Evolutionary conservation across 2,329 filamentous ascomycete genomes (phyloP).

Genomic region (Colletotrichum tropicicola): DNA sequence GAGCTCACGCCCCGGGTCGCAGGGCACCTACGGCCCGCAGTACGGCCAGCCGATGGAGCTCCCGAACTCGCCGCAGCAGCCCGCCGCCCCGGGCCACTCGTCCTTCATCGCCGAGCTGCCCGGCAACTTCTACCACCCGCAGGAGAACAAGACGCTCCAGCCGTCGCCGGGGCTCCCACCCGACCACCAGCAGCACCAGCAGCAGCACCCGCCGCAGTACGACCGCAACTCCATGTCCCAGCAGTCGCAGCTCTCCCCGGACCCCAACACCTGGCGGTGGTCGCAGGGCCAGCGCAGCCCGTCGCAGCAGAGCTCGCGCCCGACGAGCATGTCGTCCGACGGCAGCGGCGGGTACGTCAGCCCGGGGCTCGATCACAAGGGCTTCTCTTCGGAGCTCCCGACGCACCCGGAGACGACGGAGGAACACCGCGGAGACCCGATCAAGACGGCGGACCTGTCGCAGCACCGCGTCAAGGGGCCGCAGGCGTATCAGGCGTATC

Average conservation of each 20-base stretch:
- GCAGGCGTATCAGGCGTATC: slow-evolving; percentile 32
- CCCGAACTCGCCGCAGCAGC: slow-evolving; percentile 27
- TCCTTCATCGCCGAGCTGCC: slow-evolving; percentile 51
- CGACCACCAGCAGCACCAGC: neutral
- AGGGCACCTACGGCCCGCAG: slow-evolving; percentile 16
- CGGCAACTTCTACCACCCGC: slow-evolving; percentile 57
- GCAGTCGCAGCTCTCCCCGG: slow-evolving; percentile 33
- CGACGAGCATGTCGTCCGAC: slow-evolving; percentile 44
- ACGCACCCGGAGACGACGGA: slow-evolving; percentile 58
- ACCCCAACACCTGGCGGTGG: slow-evolving; percentile 50
- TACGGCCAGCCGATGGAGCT: slow-evolving; percentile 30
- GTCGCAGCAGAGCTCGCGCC: slow-evolving; percentile 41
- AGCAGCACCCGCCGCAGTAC: slow-evolving; percentile 20
- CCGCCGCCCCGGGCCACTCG: slow-evolving; percentile 25
- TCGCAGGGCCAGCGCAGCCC: slow-evolving; percentile 45
- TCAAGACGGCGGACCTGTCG: slow-evolving; percentile 2
- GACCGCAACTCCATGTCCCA: slow-evolving; percentile 36
- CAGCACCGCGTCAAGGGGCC: slow-evolving; percentile 24
- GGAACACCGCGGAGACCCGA: slow-evolving; percentile 44
- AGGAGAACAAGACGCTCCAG: slow-evolving; percentile 39
- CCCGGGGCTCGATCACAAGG: slow-evolving; percentile 50
- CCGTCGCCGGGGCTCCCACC: slow-evolving; percentile 26
- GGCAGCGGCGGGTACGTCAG: slow-evolving; percentile 44
- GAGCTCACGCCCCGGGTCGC: slow-evolving; percentile 40
- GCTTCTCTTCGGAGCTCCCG: slow-evolving; percentile 52